A percentile compares a stretch with the other conserved stretches of the same genome.
These are phyloP conservation scores for Leptographium galeiforme DNA, from an alignment of 2,329 filamentous ascomycete species.

Conservation along the genomic window DNA sequence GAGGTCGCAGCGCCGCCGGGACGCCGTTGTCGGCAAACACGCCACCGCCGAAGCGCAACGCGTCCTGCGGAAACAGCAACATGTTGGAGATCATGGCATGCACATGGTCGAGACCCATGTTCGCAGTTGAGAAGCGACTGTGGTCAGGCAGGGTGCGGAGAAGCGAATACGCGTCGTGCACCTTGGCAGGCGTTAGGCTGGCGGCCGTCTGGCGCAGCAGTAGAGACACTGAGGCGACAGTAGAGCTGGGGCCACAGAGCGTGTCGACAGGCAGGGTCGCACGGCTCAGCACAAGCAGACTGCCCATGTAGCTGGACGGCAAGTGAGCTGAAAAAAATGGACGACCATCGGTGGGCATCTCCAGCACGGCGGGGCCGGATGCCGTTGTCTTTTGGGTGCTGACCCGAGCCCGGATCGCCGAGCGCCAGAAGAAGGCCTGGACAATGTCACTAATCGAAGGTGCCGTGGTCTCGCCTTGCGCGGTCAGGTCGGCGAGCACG, in stretches of 20 bases:
- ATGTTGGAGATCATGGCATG: constrained; percentile 4
- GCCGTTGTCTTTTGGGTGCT: not conserved
- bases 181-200: not conserved
- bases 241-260: not conserved
- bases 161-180: not conserved
- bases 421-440: constrained; percentile 1
- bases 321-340: not conserved
- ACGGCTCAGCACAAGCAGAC: not conserved
- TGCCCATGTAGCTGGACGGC: constrained; percentile 1
- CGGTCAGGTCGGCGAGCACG: not conserved
- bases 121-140: constrained; percentile 1
- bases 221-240: not conserved
- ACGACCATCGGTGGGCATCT: constrained; percentile 1
- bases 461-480: not conserved
- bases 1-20: not conserved
- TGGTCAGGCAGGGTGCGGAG: not conserved
- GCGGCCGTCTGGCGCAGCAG: not conserved
- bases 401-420: not conserved
- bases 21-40: not conserved
- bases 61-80: constrained; percentile 1
- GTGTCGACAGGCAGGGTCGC: not conserved
- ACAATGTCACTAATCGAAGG: not conserved
- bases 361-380: not conserved
- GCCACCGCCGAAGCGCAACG: not conserved
- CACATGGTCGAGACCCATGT: constrained; percentile 3